A percentile compares a stretch with the other conserved stretches of the same genome.
These are phyloP conservation scores for Caloboletus firmus DNA, from an alignment of 1,284 basidiomycete species.

Conservation along the genomic window DNA sequence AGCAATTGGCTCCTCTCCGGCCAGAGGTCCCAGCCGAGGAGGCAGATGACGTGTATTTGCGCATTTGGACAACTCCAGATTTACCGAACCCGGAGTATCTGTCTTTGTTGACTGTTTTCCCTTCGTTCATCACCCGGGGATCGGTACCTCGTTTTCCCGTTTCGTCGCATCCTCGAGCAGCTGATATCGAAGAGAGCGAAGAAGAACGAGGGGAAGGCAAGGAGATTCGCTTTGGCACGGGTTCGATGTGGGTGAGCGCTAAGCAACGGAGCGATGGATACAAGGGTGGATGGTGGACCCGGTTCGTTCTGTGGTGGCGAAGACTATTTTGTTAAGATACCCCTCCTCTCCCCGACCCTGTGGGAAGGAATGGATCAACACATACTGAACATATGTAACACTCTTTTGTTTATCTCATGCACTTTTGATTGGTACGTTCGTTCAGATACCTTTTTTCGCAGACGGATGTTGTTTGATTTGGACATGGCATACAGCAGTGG, in stretches of 20 bases:
- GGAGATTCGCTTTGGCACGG: slow-evolving; percentile 67
- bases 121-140: slow-evolving; percentile 62
- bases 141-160: slow-evolving; percentile 63
- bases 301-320: slow-evolving; percentile 70
- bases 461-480: slow-evolving; percentile 25
- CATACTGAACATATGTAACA: slow-evolving; percentile 38
- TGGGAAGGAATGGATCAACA: slow-evolving; percentile 14
- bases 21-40: slow-evolving; percentile 45
- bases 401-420: slow-evolving; percentile 33
- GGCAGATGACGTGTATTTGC: slow-evolving; percentile 53
- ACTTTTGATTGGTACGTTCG: slow-evolving; percentile 21
- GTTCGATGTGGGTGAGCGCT: slow-evolving; percentile 65
- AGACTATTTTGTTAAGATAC: slow-evolving; percentile 60
- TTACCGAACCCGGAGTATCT: slow-evolving; percentile 65
- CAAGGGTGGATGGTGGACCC: slow-evolving; percentile 72
- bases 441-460: slow-evolving; percentile 17
- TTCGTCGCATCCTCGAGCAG: slow-evolving; percentile 30
- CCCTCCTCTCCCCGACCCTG: not conserved
- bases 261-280: slow-evolving; percentile 58
- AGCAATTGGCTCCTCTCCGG: slow-evolving; percentile 34
- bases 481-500: slow-evolving; percentile 17
- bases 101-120: slow-evolving; percentile 63
- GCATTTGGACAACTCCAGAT: slow-evolving; percentile 71
- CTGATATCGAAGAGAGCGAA: slow-evolving; percentile 67
- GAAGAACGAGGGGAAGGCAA: slow-evolving; percentile 50